Evolutionary conservation across 1,139 yeast genomes (phyloP), one percentile per base, ranked within the genome.

Genomic region (Scheffersomyces cryptocercus): DNA sequence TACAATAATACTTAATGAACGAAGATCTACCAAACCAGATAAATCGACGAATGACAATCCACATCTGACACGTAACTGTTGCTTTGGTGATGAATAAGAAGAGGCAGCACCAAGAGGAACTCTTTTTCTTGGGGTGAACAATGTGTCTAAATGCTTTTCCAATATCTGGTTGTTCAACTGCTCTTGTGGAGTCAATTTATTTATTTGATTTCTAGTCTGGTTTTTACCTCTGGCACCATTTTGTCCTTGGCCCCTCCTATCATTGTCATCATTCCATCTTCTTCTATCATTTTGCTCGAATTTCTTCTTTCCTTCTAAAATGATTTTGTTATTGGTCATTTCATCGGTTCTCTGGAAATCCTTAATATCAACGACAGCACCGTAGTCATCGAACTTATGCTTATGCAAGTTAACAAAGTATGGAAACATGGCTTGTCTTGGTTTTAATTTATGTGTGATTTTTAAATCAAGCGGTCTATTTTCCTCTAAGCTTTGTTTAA

Each of bases 361-460:
- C 35, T 83, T 81, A 35, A 71, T 70, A 45, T 82, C 79, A 29
- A 88, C 81, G 1, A 84, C 67, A 46, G 82, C 85, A 24, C 98
- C 98, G 60, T 91, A 93, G 55, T 91, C 98, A 59, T 93, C 98
- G 38, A 75, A 70, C 50, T 84, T 80, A 26, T 77, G 73, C 50
- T 81, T 79, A 44, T 66, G 69, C 26, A 74, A 72, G 1, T 79
- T 76, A 9, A 77, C 68, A 53, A 74, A 83, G 46, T 56, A 70
- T 8, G 96, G 98, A 56, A 90, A 91, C 87, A 86, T 85, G 37
- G 85, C 82, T 44, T 85, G 84, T 50, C 86, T 77, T 4, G 85
- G 81, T 46, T 77, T 76, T 28, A 83, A 68, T 39, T 70, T 73
- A 37, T 64, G 65, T n/a, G 85, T 75, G 13, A 87, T 79, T 53